Conservation (phyloP, 768 basidiomycete genomes). For the Suillus americanus region DNA sequence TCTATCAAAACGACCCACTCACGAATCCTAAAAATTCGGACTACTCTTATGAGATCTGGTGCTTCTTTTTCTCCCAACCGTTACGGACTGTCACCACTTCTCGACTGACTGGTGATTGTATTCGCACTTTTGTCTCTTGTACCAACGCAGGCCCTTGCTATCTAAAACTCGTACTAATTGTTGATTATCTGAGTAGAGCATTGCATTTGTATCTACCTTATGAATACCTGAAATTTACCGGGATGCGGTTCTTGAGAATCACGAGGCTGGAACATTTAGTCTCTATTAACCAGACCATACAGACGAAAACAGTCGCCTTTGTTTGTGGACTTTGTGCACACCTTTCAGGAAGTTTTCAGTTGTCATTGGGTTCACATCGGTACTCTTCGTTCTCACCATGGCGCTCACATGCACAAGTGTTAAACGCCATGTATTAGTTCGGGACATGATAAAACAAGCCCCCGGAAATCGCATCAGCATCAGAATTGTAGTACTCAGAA, state of each 20-base stretch:
- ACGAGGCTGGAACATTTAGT: neutral
- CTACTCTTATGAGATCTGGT: neutral
- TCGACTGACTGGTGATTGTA: constrained; percentile 19
- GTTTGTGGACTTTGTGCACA: neutral
- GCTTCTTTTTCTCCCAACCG: neutral
- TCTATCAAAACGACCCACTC: constrained; percentile 1
- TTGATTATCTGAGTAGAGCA: constrained; percentile 30
- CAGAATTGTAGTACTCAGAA: neutral
- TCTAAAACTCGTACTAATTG: constrained; percentile 32
- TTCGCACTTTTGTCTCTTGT: constrained; percentile 26
- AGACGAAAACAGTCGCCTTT: neutral
- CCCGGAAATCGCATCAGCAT: neutral
- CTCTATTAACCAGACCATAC: neutral
- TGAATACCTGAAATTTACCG: constrained; percentile 18
- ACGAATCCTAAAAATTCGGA: constrained; percentile 3
- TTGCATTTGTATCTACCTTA: constrained; percentile 27
- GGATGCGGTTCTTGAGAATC: neutral
- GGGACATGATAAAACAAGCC: neutral
- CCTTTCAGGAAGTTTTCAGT: neutral
- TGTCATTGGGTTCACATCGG: neutral
- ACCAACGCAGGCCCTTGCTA: constrained; percentile 26
- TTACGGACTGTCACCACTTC: constrained; percentile 4
- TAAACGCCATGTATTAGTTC: neutral
- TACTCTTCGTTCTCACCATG: neutral
- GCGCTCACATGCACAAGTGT: neutral